Conservation (phyloP, 257 asterid genomes). For the Ehretia macrophylla region DNA sequence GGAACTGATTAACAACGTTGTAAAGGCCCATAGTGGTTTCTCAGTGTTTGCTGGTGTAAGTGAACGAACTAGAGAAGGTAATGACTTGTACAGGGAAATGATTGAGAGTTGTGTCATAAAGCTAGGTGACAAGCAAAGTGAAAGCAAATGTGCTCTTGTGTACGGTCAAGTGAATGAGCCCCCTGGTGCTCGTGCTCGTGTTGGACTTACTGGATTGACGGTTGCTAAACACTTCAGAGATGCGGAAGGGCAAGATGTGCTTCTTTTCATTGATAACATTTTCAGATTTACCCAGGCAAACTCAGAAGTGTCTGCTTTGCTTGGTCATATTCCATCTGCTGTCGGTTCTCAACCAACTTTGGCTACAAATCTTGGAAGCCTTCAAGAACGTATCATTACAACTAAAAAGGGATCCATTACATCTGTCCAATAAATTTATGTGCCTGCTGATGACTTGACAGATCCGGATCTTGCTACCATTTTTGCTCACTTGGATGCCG, state of each 20-base stretch:
- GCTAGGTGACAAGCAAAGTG: conserved; percentile 94
- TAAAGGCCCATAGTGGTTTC: conserved; percentile 89
- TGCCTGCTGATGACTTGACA: conserved; percentile 99
- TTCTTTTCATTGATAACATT: too few species aligned
- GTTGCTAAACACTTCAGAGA: conserved; percentile 99
- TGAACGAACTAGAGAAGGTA: conserved; percentile 98
- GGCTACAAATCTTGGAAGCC: conserved; percentile 99
- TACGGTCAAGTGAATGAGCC: conserved; percentile 99
- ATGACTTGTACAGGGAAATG: conserved; percentile 97
- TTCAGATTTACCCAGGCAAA: conserved; percentile 98
- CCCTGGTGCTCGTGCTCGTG: conserved; percentile 99
- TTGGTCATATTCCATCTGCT: conserved; percentile 99
- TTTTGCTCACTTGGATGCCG: conserved; percentile 99
- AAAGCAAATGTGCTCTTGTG: conserved; percentile 92
- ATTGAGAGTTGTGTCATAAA: conserved; percentile 99
- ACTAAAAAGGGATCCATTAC: too few species aligned
- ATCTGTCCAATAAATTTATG: conserved; percentile 96
- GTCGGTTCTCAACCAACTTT: conserved; percentile 97
- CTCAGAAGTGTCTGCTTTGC: conserved; percentile 99
- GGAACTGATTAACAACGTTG: too few species aligned
- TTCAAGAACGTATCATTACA: conserved; percentile 95
- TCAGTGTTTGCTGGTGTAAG: conserved; percentile 99
- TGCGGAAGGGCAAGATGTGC: conserved; percentile 99
- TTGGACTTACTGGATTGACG: conserved; percentile 94
- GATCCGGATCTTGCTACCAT: conserved; percentile 99